Percentiles rank a stretch among this genome's conserved stretches.
Conservation (phyloP, 352 stramenopile genomes). For the Globisporangium polare region DNA sequence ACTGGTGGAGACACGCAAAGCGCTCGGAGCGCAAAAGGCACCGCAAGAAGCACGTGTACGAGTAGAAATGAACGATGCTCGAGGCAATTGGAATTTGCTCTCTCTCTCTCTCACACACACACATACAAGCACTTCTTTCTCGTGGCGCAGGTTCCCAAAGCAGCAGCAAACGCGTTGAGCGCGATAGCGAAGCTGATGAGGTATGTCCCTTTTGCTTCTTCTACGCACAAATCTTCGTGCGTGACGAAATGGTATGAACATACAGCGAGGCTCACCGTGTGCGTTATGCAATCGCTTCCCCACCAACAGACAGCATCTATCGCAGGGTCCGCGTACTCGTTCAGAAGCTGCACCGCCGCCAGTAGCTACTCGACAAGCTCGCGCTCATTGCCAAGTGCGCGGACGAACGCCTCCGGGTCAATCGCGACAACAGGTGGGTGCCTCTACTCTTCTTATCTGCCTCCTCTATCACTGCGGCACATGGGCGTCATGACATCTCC, state of each 20-base stretch:
- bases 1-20: neutral
- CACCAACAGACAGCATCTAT: slow-evolving; percentile 20
- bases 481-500: neutral
- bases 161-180: neutral
- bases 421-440: slow-evolving; percentile 45
- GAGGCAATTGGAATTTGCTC: neutral
- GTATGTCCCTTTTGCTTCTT: neutral
- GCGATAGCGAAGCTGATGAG: neutral
- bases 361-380: slow-evolving; percentile 7
- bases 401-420: slow-evolving; percentile 12
- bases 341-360: slow-evolving; percentile 6
- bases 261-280: neutral
- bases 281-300: neutral
- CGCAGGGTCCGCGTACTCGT: slow-evolving; percentile 8
- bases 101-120: neutral
- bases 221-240: neutral
- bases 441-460: neutral
- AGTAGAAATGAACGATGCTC: neutral
- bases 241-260: neutral
- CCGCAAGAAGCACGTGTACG: neutral
- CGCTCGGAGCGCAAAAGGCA: neutral
- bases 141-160: neutral
- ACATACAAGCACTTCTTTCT: neutral
- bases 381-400: neutral
- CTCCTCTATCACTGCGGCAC: neutral